phyloP scores from a whole-genome alignment of 371 early-diverging fungal species.

The Conidiobolus incongruus region DNA sequence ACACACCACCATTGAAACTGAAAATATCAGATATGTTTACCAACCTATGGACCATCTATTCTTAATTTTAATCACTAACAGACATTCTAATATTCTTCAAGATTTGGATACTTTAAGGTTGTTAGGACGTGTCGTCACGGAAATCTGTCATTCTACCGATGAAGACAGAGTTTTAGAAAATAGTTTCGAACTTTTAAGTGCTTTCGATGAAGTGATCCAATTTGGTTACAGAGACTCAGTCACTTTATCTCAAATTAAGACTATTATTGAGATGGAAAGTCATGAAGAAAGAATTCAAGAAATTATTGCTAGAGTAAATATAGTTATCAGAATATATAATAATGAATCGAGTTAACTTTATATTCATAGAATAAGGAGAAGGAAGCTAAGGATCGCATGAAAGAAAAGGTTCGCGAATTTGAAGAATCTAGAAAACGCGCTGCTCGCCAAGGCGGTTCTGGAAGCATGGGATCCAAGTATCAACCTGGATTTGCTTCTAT shows the following conservation, averaged over 20 bases:
- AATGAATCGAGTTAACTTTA: conserved; percentile 68
- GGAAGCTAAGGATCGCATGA: conserved; percentile 89
- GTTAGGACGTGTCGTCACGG: conserved; percentile 79
- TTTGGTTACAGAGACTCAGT: conserved; percentile 64
- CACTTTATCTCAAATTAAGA: conserved; percentile 44
- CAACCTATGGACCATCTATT: conserved; percentile 89
- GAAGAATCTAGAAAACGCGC: conserved; percentile 76
- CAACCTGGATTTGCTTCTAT: too few relatives aligned
- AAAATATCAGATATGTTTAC: conserved; percentile 88
- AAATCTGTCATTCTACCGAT: conserved; percentile 70
- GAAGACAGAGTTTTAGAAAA: conserved; percentile 47
- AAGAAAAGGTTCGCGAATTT: conserved; percentile 71
- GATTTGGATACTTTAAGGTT: conserved; percentile 87
- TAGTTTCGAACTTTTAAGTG: conserved; percentile 69
- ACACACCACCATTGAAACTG: conserved; percentile 93
- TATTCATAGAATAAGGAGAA: conserved; percentile 68
- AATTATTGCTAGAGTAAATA: conserved; percentile 60
- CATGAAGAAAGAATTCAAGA: conserved; percentile 93
- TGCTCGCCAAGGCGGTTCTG: conserved; percentile 8
- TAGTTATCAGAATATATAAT: too few relatives aligned
- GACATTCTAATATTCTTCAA: conserved; percentile 60
- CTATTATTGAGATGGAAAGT: conserved; percentile 87
- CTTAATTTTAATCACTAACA: conserved; percentile 18
- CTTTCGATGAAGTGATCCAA: conserved; percentile 90
- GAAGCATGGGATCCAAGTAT: too few relatives aligned